Percentiles rank a stretch among this genome's conserved stretches.
phyloP scores from a whole-genome alignment of 1,139 yeast genomes.

The Nakaseomyces kungkrabaensis region DNA sequence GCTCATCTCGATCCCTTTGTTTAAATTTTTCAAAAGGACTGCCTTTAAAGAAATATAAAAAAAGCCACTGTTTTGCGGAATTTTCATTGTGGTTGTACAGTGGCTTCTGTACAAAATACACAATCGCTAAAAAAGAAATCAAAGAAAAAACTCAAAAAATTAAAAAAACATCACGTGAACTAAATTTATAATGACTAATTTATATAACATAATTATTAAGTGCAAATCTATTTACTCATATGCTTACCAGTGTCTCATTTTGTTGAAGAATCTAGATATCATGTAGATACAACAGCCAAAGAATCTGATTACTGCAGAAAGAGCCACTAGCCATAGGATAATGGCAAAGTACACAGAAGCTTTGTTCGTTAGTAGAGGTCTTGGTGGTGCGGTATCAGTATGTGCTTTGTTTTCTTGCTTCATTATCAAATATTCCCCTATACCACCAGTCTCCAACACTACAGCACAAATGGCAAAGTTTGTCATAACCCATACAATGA shows the following conservation, averaged over 20 bases:
- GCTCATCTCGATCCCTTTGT: too few species aligned
- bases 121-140: too few species aligned
- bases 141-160: too few species aligned
- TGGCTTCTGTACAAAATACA: too few species aligned
- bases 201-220: too few species aligned
- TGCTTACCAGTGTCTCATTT: constrained; percentile 2
- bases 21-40: too few species aligned
- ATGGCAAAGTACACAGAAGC: constrained; percentile 56
- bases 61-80: too few species aligned
- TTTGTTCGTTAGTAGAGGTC: constrained; percentile 27
- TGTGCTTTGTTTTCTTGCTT: constrained; percentile 19
- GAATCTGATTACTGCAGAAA: constrained; percentile 65
- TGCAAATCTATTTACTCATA: too few species aligned
- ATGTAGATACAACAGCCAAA: constrained; percentile 58
- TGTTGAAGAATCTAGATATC: constrained; percentile 32
- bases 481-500: constrained; percentile 68
- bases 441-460: constrained; percentile 58
- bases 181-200: background rate
- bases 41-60: too few species aligned
- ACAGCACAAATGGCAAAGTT: constrained; percentile 64
- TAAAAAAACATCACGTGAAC: background rate
- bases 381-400: constrained; percentile 16
- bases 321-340: constrained; percentile 72
- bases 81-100: too few species aligned
- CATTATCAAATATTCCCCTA: constrained; percentile 25